Base-by-base conservation (phyloP, 768 basidiomycete genomes). In the Trametopsis cervina region DNA sequence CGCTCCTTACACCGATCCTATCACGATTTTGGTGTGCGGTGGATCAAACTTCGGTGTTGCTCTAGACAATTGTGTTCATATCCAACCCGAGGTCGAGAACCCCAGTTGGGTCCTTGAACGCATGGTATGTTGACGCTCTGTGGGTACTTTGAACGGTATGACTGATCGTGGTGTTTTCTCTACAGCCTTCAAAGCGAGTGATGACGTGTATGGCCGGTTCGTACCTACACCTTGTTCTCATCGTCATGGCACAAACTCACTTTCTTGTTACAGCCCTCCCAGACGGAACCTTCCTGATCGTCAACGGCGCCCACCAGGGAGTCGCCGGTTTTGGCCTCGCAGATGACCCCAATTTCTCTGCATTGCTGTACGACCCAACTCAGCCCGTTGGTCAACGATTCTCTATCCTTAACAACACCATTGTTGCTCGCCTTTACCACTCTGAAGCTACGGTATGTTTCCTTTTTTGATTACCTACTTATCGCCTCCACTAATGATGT, bases 101-200 rank as follows among this genome's bases (percentile, higher is more conserved):
- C 61, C 85, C 1, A 72, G 73, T 1, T 90, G 88, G 88, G 71
- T 71, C 0, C 27, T 89, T 7, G 88, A 90, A 61, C 77, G 88
- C 42, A 89, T 89, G 88, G 87, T 86, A 36, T 40, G 79, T 63
- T n/a, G n/a, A n/a, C n/a, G n/a, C n/a, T n/a, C n/a, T n/a, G n/a
- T n/a, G n/a, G n/a, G n/a, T n/a, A n/a, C n/a, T n/a, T n/a, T n/a
- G 11, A 17, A 13, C 17, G 17, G 20, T 12, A 17, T 27, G 24
- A 10, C 3, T 3, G 15, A 15, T 7, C 23, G 20, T 44, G 6
- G 11, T 17, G 15, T 22, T 29, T 38, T 2, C 11, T 3, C 25
- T 49, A 1, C 48, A 85, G 83, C 83, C 83, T 4, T 83, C 80
- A 0, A 71, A 70, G 51, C 80, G 88, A 49, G 88, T 89, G 15